Conservation (phyloP, 2,329 filamentous ascomycete genomes). For the Passalora sequoiae region DNA sequence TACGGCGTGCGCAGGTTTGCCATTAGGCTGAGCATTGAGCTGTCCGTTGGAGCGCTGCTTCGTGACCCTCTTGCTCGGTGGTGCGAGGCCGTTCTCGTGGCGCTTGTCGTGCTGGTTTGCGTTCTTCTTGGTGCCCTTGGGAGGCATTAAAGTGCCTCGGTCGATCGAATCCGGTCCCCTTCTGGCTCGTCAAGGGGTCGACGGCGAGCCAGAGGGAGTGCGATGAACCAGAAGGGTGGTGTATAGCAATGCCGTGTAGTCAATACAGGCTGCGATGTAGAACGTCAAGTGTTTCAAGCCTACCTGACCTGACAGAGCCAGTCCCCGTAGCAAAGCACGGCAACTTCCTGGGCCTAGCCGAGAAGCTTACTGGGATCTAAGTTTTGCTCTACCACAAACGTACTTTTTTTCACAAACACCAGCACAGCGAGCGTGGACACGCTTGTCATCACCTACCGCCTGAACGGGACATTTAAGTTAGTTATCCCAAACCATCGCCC, state of each 20-base stretch:
- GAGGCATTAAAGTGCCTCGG: slow-evolving; percentile 41
- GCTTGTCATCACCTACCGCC: too few species aligned
- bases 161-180: slow-evolving; percentile 18
- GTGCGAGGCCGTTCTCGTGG: slow-evolving; percentile 84
- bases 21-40: slow-evolving; percentile 42
- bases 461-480: too few species aligned
- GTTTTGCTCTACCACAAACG: too few species aligned
- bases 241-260: not conserved
- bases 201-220: slow-evolving; percentile 31
- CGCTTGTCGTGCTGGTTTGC: slow-evolving; percentile 50
- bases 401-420: too few species aligned
- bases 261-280: not conserved
- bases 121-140: slow-evolving; percentile 42
- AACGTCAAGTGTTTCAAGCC: not conserved
- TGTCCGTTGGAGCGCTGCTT: slow-evolving; percentile 45
- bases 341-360: too few species aligned
- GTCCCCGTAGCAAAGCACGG: too few species aligned
- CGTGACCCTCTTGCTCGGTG: slow-evolving; percentile 63
- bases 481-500: too few species aligned
- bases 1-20: slow-evolving; percentile 31
- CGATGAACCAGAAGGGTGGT: not conserved
- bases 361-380: too few species aligned
- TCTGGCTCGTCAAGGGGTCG: slow-evolving; percentile 26
- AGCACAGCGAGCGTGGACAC: too few species aligned
- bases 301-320: not conserved